Percentiles rank a stretch among this genome's conserved stretches.
Evolutionary conservation across 768 basidiomycete genomes (phyloP).

Genomic region (Collybia sp.): DNA sequence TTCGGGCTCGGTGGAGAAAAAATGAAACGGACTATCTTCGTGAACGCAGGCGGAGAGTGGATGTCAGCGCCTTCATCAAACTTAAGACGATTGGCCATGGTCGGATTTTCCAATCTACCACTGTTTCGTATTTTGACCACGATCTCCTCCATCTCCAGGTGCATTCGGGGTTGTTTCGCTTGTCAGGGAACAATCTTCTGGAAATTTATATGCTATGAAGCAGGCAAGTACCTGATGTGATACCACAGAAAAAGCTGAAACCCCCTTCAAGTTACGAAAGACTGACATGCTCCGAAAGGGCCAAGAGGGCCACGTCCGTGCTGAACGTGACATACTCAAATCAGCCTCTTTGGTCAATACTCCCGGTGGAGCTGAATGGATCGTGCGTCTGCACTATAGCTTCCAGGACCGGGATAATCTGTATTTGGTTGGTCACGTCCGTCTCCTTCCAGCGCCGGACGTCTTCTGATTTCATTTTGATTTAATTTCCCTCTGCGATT

Average conservation of each 20-base stretch:
- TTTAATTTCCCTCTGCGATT: constrained; percentile 39
- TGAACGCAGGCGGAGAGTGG: constrained; percentile 77
- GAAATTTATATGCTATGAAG: constrained; percentile 93
- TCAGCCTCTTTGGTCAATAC: constrained; percentile 80
- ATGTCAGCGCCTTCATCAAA: constrained; percentile 80
- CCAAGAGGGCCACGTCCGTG: constrained; percentile 95
- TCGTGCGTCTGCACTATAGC: constrained; percentile 88
- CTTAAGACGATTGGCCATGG: constrained; percentile 95
- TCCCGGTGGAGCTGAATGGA: constrained; percentile 82
- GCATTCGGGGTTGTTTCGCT: constrained; percentile 96
- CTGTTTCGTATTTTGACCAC: constrained; percentile 3
- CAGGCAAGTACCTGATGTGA: constrained; percentile 49
- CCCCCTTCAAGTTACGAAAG: constrained; percentile 62
- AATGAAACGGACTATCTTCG: constrained; percentile 91
- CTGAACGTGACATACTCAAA: constrained; percentile 91
- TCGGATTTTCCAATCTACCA: constrained; percentile 24
- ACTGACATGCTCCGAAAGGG: constrained; percentile 93
- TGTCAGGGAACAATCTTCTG: constrained; percentile 76
- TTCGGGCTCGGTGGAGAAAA: constrained; percentile 74
- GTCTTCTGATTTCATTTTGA: constrained; percentile 41
- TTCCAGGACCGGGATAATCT: constrained; percentile 95
- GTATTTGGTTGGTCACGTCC: constrained; percentile 75
- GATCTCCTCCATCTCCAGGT: constrained; percentile 39
- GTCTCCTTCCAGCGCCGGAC: constrained; percentile 12
- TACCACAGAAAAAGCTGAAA: constrained; percentile 6